A percentile compares a stretch with the other conserved stretches of the same genome.
phyloP scores from a whole-genome alignment of 225 moss, liverwort and hornwort species.

The Polytrichum formosum region DNA sequence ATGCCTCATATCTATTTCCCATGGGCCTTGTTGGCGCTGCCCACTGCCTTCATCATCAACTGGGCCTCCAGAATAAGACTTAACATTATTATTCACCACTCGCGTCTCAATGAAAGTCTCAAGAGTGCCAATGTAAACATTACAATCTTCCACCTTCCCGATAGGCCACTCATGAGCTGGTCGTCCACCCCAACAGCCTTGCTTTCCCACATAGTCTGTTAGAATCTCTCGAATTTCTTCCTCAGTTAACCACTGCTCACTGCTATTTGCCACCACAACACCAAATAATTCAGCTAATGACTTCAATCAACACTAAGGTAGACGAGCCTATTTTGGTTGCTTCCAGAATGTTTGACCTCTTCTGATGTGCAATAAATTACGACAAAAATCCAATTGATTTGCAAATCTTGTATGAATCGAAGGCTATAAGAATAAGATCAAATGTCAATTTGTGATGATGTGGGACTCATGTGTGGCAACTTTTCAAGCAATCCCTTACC shows the following conservation, averaged over 20 bases:
- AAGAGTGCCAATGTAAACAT: conserved; percentile 74
- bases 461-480: background rate
- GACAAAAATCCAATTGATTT: no score
- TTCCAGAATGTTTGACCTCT: no score
- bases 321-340: no score
- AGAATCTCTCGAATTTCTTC: conserved; percentile 75
- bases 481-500: conserved; percentile 11
- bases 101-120: conserved; percentile 94
- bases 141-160: conserved; percentile 81
- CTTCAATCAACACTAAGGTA: no score
- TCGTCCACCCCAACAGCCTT: conserved; percentile 75
- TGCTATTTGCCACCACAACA: conserved; percentile 13
- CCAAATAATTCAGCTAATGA: background rate
- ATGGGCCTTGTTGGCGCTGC: conserved; percentile 40
- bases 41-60: conserved; percentile 42
- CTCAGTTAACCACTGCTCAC: conserved; percentile 67
- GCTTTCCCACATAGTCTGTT: conserved; percentile 61
- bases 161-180: conserved; percentile 80
- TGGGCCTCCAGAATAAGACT: conserved; percentile 54
- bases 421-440: no score
- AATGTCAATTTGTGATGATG: background rate
- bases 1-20: conserved; percentile 89
- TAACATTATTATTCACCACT: conserved; percentile 50
- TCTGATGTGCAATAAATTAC: no score
- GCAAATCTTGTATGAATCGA: no score